Conservation (phyloP, 208 protist species). For the Trypanosoma grayi region DNA sequence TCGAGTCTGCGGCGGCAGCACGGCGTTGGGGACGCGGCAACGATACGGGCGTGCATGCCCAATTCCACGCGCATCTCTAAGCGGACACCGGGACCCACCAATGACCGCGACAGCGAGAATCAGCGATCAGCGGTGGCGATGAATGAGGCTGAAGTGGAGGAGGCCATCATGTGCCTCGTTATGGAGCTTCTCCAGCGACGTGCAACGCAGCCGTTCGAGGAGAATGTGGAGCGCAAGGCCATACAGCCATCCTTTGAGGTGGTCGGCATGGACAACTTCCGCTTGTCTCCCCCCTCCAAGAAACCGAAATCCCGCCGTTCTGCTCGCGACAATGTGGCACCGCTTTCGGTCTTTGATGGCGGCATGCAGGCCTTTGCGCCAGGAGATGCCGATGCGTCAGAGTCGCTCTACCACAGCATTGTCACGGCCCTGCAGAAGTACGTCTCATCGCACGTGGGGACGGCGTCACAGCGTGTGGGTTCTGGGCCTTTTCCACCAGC, state of each 20-base stretch:
- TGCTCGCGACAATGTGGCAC: background rate
- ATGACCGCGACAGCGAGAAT: background rate
- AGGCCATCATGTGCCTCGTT: conserved; percentile 26
- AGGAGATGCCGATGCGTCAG: conserved; percentile 28
- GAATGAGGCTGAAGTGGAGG: conserved; percentile 22
- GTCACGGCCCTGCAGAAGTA: conserved; percentile 62
- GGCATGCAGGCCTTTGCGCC: conserved; percentile 50
- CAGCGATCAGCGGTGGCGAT: conserved; percentile 1
- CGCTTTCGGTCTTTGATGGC: conserved; percentile 35
- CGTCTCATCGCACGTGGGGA: conserved; percentile 53
- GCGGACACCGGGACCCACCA: background rate
- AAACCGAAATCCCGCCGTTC: background rate
- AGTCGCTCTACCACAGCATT: conserved; percentile 48
- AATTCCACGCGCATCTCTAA: background rate
- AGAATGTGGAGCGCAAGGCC: background rate
- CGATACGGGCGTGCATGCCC: background rate
- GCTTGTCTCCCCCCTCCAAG: background rate
- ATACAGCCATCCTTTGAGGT: conserved; percentile 38
- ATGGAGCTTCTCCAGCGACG: conserved; percentile 27
- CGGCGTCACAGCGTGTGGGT: background rate
- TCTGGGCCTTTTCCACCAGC: conserved; percentile 29
- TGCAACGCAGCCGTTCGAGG: conserved; percentile 8
- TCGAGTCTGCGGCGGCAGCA: conserved; percentile 21
- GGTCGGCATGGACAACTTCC: conserved; percentile 49
- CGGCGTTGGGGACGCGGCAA: conserved; percentile 23